These are phyloP conservation scores for Cystofilobasidium bisporidii DNA, from an alignment of 768 basidiomycete species.

Conservation along the genomic window DNA sequence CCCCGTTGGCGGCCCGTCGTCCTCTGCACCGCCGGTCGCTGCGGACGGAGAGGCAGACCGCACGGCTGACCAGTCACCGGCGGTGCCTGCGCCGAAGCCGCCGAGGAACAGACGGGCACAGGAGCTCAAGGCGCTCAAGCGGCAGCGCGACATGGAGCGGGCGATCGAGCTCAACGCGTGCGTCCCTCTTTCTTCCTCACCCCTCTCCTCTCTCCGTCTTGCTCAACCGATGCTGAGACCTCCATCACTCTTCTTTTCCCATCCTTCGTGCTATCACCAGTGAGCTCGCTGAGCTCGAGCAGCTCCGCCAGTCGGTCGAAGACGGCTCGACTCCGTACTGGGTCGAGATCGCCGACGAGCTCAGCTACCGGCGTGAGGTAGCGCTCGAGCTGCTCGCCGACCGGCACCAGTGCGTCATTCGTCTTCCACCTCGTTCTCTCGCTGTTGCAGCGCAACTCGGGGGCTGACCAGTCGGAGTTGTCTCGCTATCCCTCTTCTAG, in stretches of 20 bases:
- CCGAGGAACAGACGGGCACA: neutral
- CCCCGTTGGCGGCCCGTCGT: too few relatives aligned
- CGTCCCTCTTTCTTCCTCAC: neutral
- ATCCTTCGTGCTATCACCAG: neutral
- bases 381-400: neutral
- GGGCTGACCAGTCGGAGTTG: too few relatives aligned
- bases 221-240: neutral
- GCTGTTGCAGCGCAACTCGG: too few relatives aligned
- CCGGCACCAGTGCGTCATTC: neutral
- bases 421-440: neutral
- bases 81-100: neutral
- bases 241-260: too few relatives aligned
- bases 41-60: too few relatives aligned
- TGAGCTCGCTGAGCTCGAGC: neutral
- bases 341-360: neutral
- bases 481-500: too few relatives aligned
- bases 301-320: neutral
- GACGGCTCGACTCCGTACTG: neutral
- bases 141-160: neutral
- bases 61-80: too few relatives aligned
- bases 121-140: neutral
- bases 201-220: neutral
- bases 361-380: neutral
- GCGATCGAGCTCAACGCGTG: neutral
- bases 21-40: too few relatives aligned